These are phyloP conservation scores for Carex littledalei DNA, from an alignment of 176 grass and related monocot species.

Conservation along the genomic window DNA sequence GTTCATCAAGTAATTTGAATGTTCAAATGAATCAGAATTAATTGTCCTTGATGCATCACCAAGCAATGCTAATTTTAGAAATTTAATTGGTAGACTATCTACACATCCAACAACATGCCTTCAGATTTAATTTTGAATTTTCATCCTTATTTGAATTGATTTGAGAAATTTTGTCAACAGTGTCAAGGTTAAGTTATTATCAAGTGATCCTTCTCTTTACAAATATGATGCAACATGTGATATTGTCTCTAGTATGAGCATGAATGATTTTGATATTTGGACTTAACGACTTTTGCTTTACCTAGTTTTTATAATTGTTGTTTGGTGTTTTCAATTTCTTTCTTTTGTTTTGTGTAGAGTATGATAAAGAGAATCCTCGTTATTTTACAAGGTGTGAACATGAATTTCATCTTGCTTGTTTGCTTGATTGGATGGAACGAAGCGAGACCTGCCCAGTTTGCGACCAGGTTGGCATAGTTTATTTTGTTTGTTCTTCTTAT, in stretches of 20 bases:
- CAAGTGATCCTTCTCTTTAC: neutral
- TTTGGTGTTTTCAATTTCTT: slow-evolving; percentile 9
- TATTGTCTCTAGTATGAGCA: neutral
- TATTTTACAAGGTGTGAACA: slow-evolving; percentile 79
- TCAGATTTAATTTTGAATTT: neutral
- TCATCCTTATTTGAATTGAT: neutral
- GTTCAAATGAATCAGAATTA: neutral
- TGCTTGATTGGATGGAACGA: slow-evolving; percentile 96
- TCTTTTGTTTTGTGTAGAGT: slow-evolving; percentile 48
- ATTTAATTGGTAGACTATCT: neutral
- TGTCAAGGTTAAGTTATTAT: neutral
- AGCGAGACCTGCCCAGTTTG: slow-evolving; percentile 82
- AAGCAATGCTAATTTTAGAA: neutral
- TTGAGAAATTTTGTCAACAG: neutral
- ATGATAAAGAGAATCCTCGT: slow-evolving; percentile 66
- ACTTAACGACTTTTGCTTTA: neutral
- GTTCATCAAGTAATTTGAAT: neutral
- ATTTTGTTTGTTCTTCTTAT: neutral
- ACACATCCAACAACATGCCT: neutral
- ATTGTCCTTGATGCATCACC: neutral
- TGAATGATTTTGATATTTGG: neutral
- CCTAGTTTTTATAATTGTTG: neutral
- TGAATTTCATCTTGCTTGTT: slow-evolving; percentile 80
- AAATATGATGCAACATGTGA: neutral
- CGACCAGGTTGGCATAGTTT: slow-evolving; percentile 55